Conservation (phyloP, 805 yeast species). For the Ogataea zsoltii region DNA sequence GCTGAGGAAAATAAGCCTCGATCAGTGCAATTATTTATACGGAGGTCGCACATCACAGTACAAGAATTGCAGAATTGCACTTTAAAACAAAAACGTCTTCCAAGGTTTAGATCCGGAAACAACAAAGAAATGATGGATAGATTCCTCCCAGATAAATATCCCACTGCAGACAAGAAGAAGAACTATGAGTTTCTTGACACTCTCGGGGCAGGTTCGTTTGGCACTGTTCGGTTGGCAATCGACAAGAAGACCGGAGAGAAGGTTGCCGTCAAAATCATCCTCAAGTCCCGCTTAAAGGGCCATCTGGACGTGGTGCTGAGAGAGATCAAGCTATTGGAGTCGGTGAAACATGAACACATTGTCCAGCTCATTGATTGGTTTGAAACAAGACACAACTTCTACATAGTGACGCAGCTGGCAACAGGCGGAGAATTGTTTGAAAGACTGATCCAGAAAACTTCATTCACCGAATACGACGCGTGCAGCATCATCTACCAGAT, state of each 20-base stretch:
- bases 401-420: slow-evolving; percentile 91
- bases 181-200: slow-evolving; percentile 79
- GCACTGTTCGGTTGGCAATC: slow-evolving; percentile 81
- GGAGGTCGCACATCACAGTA: neutral
- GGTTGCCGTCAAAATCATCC: slow-evolving; percentile 86
- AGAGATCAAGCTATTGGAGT: slow-evolving; percentile 70
- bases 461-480: slow-evolving; percentile 89
- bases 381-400: slow-evolving; percentile 88
- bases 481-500: slow-evolving; percentile 71
- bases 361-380: slow-evolving; percentile 93
- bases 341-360: slow-evolving; percentile 78
- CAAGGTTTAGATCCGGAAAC: no score
- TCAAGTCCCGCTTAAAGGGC: slow-evolving; percentile 82
- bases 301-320: slow-evolving; percentile 65
- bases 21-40: neutral
- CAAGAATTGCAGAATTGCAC: no score
- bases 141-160: slow-evolving; percentile 15
- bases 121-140: slow-evolving; percentile 14
- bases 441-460: slow-evolving; percentile 75
- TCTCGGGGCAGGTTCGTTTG: slow-evolving; percentile 93
- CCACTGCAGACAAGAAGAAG: slow-evolving; percentile 48
- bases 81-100: no score
- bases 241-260: slow-evolving; percentile 50
- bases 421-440: slow-evolving; percentile 96
- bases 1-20: slow-evolving; percentile 4